Evolutionary conservation across 176 grass and related monocot species (phyloP).

Genomic region (Oryza meridionalis): DNA sequence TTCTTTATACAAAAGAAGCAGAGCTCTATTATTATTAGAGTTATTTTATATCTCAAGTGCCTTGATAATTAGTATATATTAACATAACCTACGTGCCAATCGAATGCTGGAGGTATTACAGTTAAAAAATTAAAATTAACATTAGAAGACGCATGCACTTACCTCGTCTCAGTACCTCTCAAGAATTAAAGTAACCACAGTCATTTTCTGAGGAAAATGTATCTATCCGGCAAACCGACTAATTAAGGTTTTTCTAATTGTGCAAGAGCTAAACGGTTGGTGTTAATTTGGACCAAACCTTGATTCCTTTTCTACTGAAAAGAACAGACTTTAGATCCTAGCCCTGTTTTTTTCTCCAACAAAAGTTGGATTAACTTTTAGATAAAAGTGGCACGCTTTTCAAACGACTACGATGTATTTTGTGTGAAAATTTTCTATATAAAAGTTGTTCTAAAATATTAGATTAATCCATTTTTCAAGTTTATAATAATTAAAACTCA

Average conservation of each 20-base stretch:
- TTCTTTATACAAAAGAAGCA: background rate
- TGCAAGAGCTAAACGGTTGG: background rate
- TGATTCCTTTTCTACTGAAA: too few relatives aligned
- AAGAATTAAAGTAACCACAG: background rate
- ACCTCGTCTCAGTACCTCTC: background rate
- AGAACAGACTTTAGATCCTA: too few relatives aligned
- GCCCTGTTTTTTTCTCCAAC: too few relatives aligned
- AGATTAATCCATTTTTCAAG: too few relatives aligned
- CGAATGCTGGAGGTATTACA: background rate
- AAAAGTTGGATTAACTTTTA: too few relatives aligned
- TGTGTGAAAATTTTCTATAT: too few relatives aligned
- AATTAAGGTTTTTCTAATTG: background rate
- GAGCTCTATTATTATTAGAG: background rate
- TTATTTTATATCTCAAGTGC: background rate
- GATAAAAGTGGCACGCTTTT: too few relatives aligned
- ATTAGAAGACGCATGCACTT: background rate
- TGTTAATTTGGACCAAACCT: too few relatives aligned
- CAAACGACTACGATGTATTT: too few relatives aligned
- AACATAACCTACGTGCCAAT: background rate
- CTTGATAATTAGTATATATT: background rate
- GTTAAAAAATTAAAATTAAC: background rate
- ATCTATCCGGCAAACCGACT: background rate
- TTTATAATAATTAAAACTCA: too few relatives aligned
- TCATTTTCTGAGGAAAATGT: background rate
- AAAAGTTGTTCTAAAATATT: too few relatives aligned